Evolutionary conservation across 1,284 basidiomycete genomes (phyloP), one percentile per base, ranked within the genome.

Genomic region (Moniliella sp.): DNA sequence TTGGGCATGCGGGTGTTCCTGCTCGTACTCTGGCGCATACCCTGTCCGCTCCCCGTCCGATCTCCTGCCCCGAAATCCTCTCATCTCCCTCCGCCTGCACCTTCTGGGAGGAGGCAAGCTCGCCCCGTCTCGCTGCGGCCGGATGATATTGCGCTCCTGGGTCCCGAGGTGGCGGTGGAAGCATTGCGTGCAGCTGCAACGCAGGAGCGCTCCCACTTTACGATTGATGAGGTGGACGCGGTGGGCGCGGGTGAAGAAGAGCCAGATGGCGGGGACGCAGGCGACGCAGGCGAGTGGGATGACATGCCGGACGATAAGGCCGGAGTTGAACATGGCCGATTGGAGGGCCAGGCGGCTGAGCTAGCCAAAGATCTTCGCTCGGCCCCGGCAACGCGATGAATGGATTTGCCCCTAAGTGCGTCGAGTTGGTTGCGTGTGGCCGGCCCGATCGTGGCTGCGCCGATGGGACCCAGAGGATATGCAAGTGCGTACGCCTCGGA

Each of bases 191-290:
- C 15, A 15, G 30, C 30, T 9, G 19, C 30, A 1, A 18, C 30
- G 21, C 16, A 31, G 16, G 30, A 31, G 7, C 30, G 30, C 7
- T 31, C 30, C n/a, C 30, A 31, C 30, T 31, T 31, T 18, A 21
- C 25, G 2, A 31, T 31, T 15, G 30, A 31, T n/a, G 30, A 31
- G 8, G 16, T 18, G 7, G 5, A 12, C 16, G 30, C 30, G 10
- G 13, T 12, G 7, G 30, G 30, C n/a, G 7, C 8, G 9, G 26
- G 7, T 13, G 26, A 13, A 5, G 26, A 13, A 5, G 26, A 13
- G 13, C 9, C 9, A 5, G 26, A 8, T 5, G 26, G 26, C 9
- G 26, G 12, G 14, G 26, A 13, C 26, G 30, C 17, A 13, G 30
- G 30, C 4, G 30, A 31, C 10, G 30, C 21, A 7, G 21, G n/a